Evolutionary conservation across 345 rosid genomes (phyloP).

Genomic region (Corchorus olitorius): DNA sequence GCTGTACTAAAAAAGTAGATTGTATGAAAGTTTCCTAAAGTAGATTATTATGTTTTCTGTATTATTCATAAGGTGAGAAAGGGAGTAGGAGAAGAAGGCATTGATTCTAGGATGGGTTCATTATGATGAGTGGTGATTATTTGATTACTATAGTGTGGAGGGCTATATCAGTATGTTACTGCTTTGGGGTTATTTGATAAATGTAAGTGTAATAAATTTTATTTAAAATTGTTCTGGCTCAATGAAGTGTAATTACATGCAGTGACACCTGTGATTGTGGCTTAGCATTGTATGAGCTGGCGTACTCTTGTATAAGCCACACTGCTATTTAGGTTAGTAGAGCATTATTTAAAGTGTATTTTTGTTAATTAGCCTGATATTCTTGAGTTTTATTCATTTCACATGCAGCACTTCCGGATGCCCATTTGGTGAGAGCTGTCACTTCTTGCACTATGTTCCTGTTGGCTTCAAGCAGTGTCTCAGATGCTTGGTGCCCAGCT

Average conservation of each 20-base stretch:
- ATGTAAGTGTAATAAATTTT: not conserved
- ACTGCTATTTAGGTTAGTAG: no score
- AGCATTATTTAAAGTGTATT: no score
- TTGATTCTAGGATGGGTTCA: not conserved
- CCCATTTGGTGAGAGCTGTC: slow-evolving; percentile 97
- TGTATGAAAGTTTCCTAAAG: not conserved
- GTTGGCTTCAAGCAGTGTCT: slow-evolving; percentile 88
- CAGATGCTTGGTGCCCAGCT: slow-evolving; percentile 67
- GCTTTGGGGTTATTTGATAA: not conserved
- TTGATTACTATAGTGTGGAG: not conserved
- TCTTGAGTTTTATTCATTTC: slow-evolving; percentile 29
- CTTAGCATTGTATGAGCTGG: no score
- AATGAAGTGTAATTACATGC: not conserved
- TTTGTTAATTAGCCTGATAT: slow-evolving; percentile 13
- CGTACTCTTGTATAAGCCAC: no score
- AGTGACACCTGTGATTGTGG: no score
- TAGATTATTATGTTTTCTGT: not conserved
- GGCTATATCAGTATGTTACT: not conserved
- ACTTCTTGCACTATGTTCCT: slow-evolving; percentile 93
- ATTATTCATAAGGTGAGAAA: not conserved
- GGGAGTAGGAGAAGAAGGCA: not conserved
- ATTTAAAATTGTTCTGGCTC: not conserved
- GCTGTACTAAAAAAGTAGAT: not conserved
- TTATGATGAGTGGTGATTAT: not conserved
- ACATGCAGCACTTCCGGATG: slow-evolving; percentile 86